Evolutionary conservation across 306 rosid genomes (phyloP).

Genomic region (Echinosophora koreensis): DNA sequence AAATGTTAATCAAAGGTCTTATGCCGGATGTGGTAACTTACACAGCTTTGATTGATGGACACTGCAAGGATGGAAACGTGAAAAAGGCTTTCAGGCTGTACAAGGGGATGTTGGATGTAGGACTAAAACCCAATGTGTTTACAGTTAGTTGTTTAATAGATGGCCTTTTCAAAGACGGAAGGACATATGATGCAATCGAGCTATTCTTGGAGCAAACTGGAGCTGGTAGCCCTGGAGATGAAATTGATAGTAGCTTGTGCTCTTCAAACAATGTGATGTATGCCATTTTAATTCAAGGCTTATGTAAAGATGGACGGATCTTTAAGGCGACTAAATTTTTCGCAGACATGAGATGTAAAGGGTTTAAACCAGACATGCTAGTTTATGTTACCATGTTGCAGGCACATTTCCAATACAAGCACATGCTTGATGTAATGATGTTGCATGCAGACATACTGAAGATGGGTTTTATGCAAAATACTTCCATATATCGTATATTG

Average conservation of each 20-base stretch:
- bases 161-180: slow-evolving; percentile 78
- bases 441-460: slow-evolving; percentile 80
- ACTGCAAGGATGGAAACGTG: slow-evolving; percentile 62
- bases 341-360: slow-evolving; percentile 65
- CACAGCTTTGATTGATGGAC: slow-evolving; percentile 79
- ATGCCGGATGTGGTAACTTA: slow-evolving; percentile 70
- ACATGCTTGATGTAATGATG: slow-evolving; percentile 65
- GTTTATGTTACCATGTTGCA: slow-evolving; percentile 64
- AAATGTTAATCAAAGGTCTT: slow-evolving; percentile 71
- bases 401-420: slow-evolving; percentile 62
- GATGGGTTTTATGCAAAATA: slow-evolving; percentile 60
- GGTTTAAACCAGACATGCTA: slow-evolving; percentile 60
- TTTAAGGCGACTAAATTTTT: slow-evolving; percentile 74
- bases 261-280: slow-evolving; percentile 62
- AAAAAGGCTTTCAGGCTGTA: slow-evolving; percentile 63
- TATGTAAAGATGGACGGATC: slow-evolving; percentile 64
- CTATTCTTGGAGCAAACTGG: slow-evolving; percentile 61
- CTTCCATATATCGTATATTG: slow-evolving; percentile 44
- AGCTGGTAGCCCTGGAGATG: slow-evolving; percentile 28
- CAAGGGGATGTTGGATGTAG: slow-evolving; percentile 65
- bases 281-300: slow-evolving; percentile 70
- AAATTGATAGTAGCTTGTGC: slow-evolving; percentile 38
- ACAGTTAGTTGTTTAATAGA: slow-evolving; percentile 70
- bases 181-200: slow-evolving; percentile 57
- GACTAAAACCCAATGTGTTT: slow-evolving; percentile 61